Percentiles rank a stretch among this genome's conserved stretches.
These are phyloP conservation scores for Sutorius eximius DNA, from an alignment of 1,284 basidiomycete species.

Conservation along the genomic window DNA sequence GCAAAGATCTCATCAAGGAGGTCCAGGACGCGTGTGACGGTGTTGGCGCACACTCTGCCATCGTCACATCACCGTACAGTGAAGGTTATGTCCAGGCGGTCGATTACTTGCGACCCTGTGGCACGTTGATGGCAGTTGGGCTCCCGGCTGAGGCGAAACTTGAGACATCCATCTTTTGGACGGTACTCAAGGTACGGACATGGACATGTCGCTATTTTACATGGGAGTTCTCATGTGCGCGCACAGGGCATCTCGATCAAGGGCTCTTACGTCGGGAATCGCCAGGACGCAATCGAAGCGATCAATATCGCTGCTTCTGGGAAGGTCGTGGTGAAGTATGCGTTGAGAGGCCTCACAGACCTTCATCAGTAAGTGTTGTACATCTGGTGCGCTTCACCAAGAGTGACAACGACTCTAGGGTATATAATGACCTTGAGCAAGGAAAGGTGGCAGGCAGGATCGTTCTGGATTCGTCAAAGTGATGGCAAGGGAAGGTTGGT, in stretches of 20 bases:
- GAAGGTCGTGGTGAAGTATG: slow-evolving; percentile 61
- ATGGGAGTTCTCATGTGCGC: background rate
- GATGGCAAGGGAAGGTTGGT: background rate
- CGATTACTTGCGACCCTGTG: slow-evolving; percentile 63
- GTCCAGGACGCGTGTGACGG: slow-evolving; percentile 69
- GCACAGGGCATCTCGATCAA: slow-evolving; percentile 58
- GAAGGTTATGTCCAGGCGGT: slow-evolving; percentile 71
- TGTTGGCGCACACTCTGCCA: slow-evolving; percentile 70
- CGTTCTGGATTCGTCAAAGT: slow-evolving; percentile 52
- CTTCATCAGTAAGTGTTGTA: slow-evolving; percentile 48
- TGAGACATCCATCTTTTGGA: slow-evolving; percentile 73
- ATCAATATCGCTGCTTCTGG: slow-evolving; percentile 69
- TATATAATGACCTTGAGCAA: slow-evolving; percentile 56
- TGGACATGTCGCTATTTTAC: background rate
- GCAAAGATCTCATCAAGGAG: slow-evolving; percentile 59
- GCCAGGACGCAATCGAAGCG: slow-evolving; percentile 74
- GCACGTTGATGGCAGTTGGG: slow-evolving; percentile 75
- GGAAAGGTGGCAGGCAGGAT: slow-evolving; percentile 63
- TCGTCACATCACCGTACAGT: slow-evolving; percentile 63
- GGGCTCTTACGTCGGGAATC: slow-evolving; percentile 76
- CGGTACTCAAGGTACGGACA: slow-evolving; percentile 56
- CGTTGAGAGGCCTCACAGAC: slow-evolving; percentile 49
- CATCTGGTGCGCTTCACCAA: background rate
- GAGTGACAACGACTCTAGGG: slow-evolving; percentile 27
- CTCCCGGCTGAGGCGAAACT: slow-evolving; percentile 63